Evolutionary conservation across 164 flowering plant genomes (phyloP), one percentile per base, ranked within the genome.

Genomic region (Buxus sempervirens): DNA sequence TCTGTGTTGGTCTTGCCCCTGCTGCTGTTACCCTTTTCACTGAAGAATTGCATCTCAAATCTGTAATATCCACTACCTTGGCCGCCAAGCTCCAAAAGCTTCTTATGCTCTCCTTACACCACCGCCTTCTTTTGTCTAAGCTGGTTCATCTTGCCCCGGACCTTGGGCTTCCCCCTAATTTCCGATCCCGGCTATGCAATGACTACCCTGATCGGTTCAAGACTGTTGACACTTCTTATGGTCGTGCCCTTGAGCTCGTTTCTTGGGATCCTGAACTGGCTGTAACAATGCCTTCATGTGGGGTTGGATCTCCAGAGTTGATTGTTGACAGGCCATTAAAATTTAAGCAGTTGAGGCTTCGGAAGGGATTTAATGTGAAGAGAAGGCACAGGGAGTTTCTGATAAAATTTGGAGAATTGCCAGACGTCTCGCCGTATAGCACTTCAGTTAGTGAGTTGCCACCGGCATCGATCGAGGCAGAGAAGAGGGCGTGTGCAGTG

Each of bases 201-300:
- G 86, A 86, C 42, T 70, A 86, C 59, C 91, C 96, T 0, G 87
- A 86, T 12, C 82, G 77, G 54, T 92, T 95, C 69, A 88, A 80
- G 76, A 83, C 79, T 24, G 84, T 92, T 5, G 93, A 95, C 38
- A 90, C 97, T 26, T 88, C 94, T 22, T 92, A 88, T 69, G 99
- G 99, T 21, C 88, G 94, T 5, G 97, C 97, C 0, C 90, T 95
- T 18, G 96, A 95, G 78, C 97, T 95, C 60, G 95, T 92, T 9
- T 63, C 82, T 0, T 92, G 99, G 96, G 88, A 90, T 58, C 65
- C 81, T 1, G 5, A 67, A 27, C 77, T 92, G 57, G 96, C 98
- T 1, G 61, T 71, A 23, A 84, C 85, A 25, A 42, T 88, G 27
- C 85, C 88, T 0, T 32, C 45, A 21, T 69, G 68, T 24, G 70